These are phyloP conservation scores for Oxyria digyna DNA, from an alignment of 148 eudicot species.

Conservation along the genomic window DNA sequence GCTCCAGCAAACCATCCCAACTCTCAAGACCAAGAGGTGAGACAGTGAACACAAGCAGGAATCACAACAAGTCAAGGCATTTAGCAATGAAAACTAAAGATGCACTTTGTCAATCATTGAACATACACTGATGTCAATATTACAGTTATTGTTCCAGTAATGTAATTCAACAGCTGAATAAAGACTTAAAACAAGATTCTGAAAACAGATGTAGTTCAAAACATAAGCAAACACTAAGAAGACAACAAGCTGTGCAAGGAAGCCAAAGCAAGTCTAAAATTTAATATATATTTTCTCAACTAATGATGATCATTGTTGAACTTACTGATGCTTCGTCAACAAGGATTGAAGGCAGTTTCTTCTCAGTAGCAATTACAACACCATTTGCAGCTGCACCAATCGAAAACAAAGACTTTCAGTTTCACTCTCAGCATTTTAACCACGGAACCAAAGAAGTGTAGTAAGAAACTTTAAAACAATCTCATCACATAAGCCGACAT, in stretches of 20 bases:
- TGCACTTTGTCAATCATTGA: not conserved
- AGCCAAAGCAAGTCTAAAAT: not conserved
- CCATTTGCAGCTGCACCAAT: constrained; percentile 86
- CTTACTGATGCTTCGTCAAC: constrained; percentile 7
- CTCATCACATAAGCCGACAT: not conserved
- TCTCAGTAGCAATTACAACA: constrained; percentile 95
- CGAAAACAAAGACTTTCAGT: not conserved
- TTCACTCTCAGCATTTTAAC: not conserved
- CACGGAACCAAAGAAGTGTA: not conserved
- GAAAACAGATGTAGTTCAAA: not conserved
- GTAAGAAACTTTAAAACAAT: not conserved
- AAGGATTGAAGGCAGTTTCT: constrained; percentile 14
- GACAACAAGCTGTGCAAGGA: not conserved
- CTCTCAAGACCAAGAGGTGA: not conserved
- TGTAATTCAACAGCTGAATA: not conserved
- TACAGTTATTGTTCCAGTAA: not conserved
- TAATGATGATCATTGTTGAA: constrained; percentile 21
- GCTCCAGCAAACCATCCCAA: not conserved
- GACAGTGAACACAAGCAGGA: not conserved
- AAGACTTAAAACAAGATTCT: not conserved
- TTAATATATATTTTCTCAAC: not conserved
- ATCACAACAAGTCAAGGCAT: not conserved
- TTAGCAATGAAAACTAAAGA: not conserved
- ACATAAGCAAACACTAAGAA: not conserved
- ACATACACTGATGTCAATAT: not conserved